Percentiles rank a stretch among this genome's conserved stretches.
Conservation (phyloP, 1,284 basidiomycete species). For the Gomphus bonarii region DNA sequence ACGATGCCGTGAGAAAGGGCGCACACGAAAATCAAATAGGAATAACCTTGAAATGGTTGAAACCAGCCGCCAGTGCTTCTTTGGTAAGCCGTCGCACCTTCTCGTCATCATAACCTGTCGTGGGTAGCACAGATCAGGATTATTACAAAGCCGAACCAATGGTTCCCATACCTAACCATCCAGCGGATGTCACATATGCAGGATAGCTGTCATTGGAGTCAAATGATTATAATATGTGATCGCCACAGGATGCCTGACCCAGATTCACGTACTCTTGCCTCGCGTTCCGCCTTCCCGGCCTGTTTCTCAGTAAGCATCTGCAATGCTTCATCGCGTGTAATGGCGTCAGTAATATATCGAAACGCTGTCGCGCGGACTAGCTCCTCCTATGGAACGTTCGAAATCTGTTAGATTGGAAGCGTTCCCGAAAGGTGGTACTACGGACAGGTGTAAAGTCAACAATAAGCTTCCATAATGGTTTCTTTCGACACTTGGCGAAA, state of each 20-base stretch:
- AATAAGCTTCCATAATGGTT: conserved; percentile 81
- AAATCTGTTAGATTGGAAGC: neutral
- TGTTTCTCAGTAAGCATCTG: conserved; percentile 72
- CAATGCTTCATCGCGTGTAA: conserved; percentile 85
- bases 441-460: conserved; percentile 73
- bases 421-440: neutral
- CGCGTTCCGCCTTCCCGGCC: conserved; percentile 68
- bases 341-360: conserved; percentile 89
- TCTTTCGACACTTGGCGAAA: conserved; percentile 65
- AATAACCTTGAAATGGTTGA: conserved; percentile 81
- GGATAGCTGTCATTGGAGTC: conserved; percentile 55
- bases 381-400: conserved; percentile 50
- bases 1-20: neutral
- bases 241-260: conserved; percentile 31
- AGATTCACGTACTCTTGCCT: conserved; percentile 56
- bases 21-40: neutral
- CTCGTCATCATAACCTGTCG: conserved; percentile 72
- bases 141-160: neutral
- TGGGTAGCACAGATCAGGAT: neutral
- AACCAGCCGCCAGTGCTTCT: conserved; percentile 76
- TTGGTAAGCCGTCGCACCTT: conserved; percentile 82
- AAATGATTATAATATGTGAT: neutral
- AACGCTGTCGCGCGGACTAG: conserved; percentile 78
- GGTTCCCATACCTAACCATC: conserved; percentile 63
- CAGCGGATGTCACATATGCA: conserved; percentile 90